phyloP scores from a whole-genome alignment of 2,329 filamentous ascomycete species.

The Colletotrichum truncatum region DNA sequence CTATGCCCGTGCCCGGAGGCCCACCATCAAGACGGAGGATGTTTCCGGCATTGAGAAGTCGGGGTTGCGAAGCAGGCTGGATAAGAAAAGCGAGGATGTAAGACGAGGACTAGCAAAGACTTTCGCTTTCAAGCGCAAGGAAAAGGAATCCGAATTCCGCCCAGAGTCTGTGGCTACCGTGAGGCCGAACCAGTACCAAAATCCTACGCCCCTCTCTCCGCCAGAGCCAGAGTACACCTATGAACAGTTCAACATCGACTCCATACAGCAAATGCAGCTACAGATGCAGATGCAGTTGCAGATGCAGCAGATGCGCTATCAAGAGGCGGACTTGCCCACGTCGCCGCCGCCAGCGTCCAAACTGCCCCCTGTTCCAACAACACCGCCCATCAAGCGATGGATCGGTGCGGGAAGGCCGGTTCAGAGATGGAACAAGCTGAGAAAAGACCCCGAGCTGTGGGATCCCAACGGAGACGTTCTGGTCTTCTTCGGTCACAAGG shows the following conservation, averaged over 20 bases:
- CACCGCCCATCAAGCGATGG: slow-evolving; percentile 61
- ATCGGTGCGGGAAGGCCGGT: slow-evolving; percentile 57
- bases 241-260: slow-evolving; percentile 27
- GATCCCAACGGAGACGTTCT: slow-evolving; percentile 69
- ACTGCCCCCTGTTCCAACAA: slow-evolving; percentile 35
- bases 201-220: background rate
- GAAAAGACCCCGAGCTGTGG: slow-evolving; percentile 69
- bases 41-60: slow-evolving; percentile 65
- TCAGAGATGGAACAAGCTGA: slow-evolving; percentile 65
- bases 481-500: slow-evolving; percentile 61
- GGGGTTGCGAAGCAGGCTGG: slow-evolving; percentile 59
- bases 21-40: slow-evolving; percentile 57
- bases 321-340: slow-evolving; percentile 23
- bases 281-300: slow-evolving; percentile 23
- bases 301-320: slow-evolving; percentile 23
- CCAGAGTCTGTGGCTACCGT: slow-evolving; percentile 50
- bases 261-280: slow-evolving; percentile 23
- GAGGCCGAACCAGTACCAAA: slow-evolving; percentile 34
- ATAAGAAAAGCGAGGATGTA: slow-evolving; percentile 65
- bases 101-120: slow-evolving; percentile 62
- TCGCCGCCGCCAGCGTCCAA: slow-evolving; percentile 33
- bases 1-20: slow-evolving; percentile 52
- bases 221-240: slow-evolving; percentile 30
- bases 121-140: slow-evolving; percentile 59
- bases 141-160: slow-evolving; percentile 49